These are phyloP conservation scores for Umbelopsis sp. DNA, from an alignment of 192 early-diverging fungal genomes.

Conservation along the genomic window DNA sequence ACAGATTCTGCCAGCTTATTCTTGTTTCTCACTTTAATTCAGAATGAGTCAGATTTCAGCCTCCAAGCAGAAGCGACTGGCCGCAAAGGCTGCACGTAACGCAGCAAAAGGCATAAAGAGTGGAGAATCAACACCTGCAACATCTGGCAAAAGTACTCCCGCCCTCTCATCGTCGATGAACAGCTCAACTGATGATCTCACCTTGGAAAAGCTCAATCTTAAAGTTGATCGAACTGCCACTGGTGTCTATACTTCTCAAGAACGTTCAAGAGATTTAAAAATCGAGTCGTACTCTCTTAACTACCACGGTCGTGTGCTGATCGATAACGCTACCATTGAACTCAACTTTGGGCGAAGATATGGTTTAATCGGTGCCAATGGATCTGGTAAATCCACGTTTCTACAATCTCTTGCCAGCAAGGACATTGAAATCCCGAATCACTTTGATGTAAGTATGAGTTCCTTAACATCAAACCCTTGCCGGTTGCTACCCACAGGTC, in stretches of 20 bases:
- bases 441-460: conserved; percentile 87
- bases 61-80: conserved; percentile 77
- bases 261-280: conserved; percentile 85
- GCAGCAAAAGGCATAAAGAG: conserved; percentile 35
- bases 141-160: conserved; percentile 37
- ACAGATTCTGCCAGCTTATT: neutral
- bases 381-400: conserved; percentile 88
- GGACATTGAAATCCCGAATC: conserved; percentile 89
- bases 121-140: conserved; percentile 29
- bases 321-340: conserved; percentile 88
- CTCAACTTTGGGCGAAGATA: conserved; percentile 93
- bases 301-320: conserved; percentile 90
- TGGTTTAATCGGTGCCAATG: conserved; percentile 91
- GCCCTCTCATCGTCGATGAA: conserved; percentile 29
- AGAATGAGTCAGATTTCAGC: conserved; percentile 44
- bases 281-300: conserved; percentile 89
- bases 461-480: no score
- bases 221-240: conserved; percentile 78
- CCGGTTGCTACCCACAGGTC: neutral
- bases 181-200: conserved; percentile 40
- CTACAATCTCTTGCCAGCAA: conserved; percentile 84
- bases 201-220: conserved; percentile 57
- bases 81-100: conserved; percentile 65
- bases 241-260: conserved; percentile 87
- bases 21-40: neutral